Conservation (phyloP, 805 yeast species). For the Pichia thaimueangensis region DNA sequence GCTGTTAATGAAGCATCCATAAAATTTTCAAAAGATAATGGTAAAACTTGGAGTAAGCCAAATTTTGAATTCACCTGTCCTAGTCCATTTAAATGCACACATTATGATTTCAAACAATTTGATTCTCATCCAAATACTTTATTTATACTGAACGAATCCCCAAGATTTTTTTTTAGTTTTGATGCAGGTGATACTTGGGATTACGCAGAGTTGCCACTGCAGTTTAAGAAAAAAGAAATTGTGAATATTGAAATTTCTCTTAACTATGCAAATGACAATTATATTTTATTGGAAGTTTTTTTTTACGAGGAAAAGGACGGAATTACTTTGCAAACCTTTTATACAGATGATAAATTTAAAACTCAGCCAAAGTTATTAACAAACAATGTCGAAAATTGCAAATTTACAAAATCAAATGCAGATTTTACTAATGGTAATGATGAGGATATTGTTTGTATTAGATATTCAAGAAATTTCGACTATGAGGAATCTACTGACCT, state of each 20-base stretch:
- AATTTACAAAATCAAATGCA: conserved; percentile 21
- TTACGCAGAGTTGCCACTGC: conserved; percentile 27
- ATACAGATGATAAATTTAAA: conserved; percentile 40
- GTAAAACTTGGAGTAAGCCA: too few species aligned
- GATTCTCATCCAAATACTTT: background rate
- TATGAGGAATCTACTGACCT: conserved; percentile 33
- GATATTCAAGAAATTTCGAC: conserved; percentile 33
- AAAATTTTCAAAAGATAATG: too few species aligned
- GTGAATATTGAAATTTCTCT: conserved; percentile 9
- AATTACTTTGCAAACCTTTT: conserved; percentile 22
- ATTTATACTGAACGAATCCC: background rate
- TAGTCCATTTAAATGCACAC: too few species aligned
- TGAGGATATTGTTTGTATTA: conserved; percentile 30
- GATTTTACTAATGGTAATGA: conserved; percentile 22
- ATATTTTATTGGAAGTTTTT: conserved; percentile 26
- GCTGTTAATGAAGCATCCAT: too few species aligned
- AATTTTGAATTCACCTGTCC: background rate
- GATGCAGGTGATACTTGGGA: conserved; percentile 47
- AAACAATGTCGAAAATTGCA: conserved; percentile 16
- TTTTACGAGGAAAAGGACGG: conserved; percentile 24
- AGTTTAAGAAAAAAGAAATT: background rate
- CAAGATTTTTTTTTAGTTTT: conserved; percentile 36
- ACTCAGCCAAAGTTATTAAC: conserved; percentile 22
- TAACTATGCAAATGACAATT: conserved; percentile 33
- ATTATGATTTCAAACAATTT: too few species aligned